Conservation (phyloP, 345 rosid species). For the Gossypium longicalyx region DNA sequence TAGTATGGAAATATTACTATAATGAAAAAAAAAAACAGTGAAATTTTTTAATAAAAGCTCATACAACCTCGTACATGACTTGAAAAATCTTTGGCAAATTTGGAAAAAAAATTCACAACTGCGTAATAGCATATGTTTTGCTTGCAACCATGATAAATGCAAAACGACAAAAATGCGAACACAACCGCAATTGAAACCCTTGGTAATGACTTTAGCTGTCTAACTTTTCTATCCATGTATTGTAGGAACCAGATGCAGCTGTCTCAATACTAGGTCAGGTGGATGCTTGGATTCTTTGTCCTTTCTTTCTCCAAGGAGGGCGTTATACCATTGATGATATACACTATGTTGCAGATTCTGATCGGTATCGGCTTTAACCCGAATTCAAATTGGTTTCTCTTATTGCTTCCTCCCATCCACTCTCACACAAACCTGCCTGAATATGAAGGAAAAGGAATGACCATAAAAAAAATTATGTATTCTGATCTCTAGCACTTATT, state of each 20-base stretch:
- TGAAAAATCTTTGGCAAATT: background rate
- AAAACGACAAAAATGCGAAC: background rate
- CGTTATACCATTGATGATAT: slow-evolving; percentile 82
- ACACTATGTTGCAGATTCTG: slow-evolving; percentile 91
- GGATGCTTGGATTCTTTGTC: slow-evolving; percentile 96
- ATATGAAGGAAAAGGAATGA: background rate
- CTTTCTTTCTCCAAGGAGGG: slow-evolving; percentile 97
- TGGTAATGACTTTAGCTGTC: slow-evolving; percentile 13
- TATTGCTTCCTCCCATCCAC: background rate
- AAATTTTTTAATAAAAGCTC: background rate
- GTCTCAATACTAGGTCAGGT: slow-evolving; percentile 82
- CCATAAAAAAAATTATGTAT: background rate
- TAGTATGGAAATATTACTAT: background rate
- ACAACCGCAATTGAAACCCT: background rate
- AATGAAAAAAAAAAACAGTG: background rate
- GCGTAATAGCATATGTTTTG: background rate
- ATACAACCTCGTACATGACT: background rate
- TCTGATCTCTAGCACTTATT: slow-evolving; percentile 16
- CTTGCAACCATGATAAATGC: background rate
- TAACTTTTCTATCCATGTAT: slow-evolving; percentile 9
- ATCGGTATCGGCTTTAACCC: slow-evolving; percentile 38
- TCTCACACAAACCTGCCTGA: background rate
- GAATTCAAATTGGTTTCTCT: background rate
- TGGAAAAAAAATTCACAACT: background rate
- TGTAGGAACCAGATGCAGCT: slow-evolving; percentile 89